Conservation (phyloP, 1,139 yeast species). For the Wickerhamiella infanticola region DNA sequence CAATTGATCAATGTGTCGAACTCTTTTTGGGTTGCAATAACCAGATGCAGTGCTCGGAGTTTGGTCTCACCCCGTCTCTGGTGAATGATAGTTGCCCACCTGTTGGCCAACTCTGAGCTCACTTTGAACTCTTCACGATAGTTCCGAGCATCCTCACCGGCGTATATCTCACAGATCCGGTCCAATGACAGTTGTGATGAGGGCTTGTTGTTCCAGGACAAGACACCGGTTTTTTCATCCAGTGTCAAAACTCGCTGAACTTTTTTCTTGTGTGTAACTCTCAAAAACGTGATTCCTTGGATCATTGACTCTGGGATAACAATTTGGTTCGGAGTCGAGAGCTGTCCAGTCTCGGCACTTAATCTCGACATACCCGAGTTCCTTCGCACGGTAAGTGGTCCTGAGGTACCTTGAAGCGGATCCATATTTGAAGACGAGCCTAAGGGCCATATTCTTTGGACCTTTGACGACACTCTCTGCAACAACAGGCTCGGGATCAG, state of each 20-base stretch:
- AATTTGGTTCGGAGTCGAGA: background rate
- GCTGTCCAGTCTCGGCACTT: background rate
- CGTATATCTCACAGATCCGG: slow-evolving; percentile 51
- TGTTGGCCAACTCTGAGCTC: slow-evolving; percentile 43
- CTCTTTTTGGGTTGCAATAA: slow-evolving; percentile 52
- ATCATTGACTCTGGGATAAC: slow-evolving; percentile 24
- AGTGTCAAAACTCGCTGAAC: slow-evolving; percentile 36
- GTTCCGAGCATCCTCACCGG: slow-evolving; percentile 57
- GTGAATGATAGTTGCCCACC: slow-evolving; percentile 76
- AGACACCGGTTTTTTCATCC: slow-evolving; percentile 30
- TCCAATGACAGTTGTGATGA: slow-evolving; percentile 46
- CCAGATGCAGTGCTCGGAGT: slow-evolving; percentile 54
- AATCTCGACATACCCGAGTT: slow-evolving; percentile 13
- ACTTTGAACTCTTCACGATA: slow-evolving; percentile 74
- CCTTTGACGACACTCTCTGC: background rate
- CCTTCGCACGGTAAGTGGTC: slow-evolving; percentile 13
- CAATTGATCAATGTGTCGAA: slow-evolving; percentile 38
- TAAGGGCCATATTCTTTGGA: slow-evolving; percentile 1
- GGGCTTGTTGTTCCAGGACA: slow-evolving; percentile 41
- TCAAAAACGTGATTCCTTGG: slow-evolving; percentile 32
- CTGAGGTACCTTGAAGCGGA: background rate
- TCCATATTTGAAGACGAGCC: background rate
- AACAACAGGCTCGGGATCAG: background rate
- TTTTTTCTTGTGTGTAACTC: slow-evolving; percentile 56
- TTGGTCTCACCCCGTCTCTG: slow-evolving; percentile 30